phyloP scores from a whole-genome alignment of 306 rosid species.

The Neltuma alba region DNA sequence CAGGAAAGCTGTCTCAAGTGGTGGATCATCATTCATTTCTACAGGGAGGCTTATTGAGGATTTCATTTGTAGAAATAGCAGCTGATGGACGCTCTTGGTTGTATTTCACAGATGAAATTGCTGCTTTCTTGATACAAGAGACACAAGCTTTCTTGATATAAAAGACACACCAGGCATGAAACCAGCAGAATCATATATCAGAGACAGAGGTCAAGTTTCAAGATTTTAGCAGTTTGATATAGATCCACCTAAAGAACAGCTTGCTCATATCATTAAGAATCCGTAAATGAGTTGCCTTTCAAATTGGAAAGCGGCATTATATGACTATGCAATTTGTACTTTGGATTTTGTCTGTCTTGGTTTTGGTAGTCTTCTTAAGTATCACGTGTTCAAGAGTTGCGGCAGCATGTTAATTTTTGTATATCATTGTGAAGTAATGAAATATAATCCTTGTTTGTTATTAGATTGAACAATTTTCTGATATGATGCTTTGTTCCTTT shows the following conservation, averaged over 20 bases:
- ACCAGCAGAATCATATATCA: not conserved
- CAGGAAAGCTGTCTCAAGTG: conserved; percentile 39
- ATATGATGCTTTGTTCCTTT: not conserved
- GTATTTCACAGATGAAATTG: not conserved
- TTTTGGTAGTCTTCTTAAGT: not conserved
- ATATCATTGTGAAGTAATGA: not conserved
- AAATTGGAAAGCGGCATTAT: not conserved
- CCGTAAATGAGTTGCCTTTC: not conserved
- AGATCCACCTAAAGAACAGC: not conserved
- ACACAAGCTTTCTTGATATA: no score
- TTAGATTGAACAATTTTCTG: not conserved
- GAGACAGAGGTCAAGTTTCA: not conserved
- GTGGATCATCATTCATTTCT: conserved; percentile 51
- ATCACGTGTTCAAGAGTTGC: not conserved
- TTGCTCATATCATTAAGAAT: not conserved
- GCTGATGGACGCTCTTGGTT: not conserved
- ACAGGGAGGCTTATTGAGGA: conserved; percentile 29
- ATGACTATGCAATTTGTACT: not conserved
- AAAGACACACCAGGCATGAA: no score
- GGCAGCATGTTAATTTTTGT: not conserved
- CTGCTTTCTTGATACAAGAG: not conserved
- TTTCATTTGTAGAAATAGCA: conserved; percentile 25
- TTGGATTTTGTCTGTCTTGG: not conserved
- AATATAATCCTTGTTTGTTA: not conserved
- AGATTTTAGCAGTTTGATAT: not conserved